Conservation (phyloP, 257 asterid species). For the Paraleonurus japonicus region DNA sequence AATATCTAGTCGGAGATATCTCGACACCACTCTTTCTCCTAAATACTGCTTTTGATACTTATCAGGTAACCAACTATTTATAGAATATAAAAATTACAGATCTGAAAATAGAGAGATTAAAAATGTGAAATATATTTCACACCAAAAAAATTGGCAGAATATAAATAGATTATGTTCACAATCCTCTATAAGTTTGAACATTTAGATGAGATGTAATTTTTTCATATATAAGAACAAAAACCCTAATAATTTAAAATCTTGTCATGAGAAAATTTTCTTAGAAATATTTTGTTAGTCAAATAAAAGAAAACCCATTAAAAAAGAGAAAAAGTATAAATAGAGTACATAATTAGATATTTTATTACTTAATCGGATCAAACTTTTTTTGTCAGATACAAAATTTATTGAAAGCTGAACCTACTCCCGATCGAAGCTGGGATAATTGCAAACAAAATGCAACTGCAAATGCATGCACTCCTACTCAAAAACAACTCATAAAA, state of each 20-base stretch:
- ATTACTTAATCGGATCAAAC: background rate
- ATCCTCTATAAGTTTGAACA: too few relatives aligned
- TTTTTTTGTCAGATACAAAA: background rate
- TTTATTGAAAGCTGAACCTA: background rate
- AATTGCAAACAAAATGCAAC: background rate
- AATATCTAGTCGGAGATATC: constrained; percentile 19
- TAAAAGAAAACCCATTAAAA: too few relatives aligned
- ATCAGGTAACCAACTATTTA: constrained; percentile 21
- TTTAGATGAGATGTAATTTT: too few relatives aligned
- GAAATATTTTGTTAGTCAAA: too few relatives aligned
- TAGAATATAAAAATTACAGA: background rate
- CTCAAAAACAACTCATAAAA: background rate
- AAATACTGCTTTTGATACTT: constrained; percentile 21
- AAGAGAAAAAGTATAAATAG: too few relatives aligned
- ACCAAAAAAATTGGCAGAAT: background rate
- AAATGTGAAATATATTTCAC: background rate
- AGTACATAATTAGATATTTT: background rate
- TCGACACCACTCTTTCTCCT: constrained; percentile 30
- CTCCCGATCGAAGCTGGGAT: background rate
- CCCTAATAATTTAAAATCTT: too few relatives aligned
- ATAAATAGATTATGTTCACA: too few relatives aligned
- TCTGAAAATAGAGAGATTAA: too few relatives aligned
- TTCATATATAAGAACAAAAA: too few relatives aligned
- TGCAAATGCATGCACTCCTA: background rate
- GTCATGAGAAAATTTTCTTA: too few relatives aligned